Evolutionary conservation across 2,329 filamentous ascomycete species (phyloP).

Genomic region (Acrocalymma vagum): DNA sequence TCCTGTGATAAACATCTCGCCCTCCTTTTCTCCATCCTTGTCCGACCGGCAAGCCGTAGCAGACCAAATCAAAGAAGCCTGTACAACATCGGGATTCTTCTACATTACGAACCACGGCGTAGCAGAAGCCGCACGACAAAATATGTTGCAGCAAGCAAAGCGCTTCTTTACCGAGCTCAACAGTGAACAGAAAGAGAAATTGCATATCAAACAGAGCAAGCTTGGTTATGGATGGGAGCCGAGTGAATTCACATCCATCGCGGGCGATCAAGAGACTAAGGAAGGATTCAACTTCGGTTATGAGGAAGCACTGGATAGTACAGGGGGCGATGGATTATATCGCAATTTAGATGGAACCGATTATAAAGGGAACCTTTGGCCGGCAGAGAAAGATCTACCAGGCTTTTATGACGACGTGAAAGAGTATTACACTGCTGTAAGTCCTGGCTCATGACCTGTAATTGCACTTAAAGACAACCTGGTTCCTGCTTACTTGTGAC

Average conservation of each 20-base stretch:
- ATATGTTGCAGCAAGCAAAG: conserved; percentile 47
- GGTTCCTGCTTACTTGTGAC: background rate
- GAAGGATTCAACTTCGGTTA: conserved; percentile 56
- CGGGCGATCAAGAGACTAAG: conserved; percentile 51
- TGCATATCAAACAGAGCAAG: conserved; percentile 50
- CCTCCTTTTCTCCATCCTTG: conserved; percentile 44
- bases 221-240: conserved; percentile 54
- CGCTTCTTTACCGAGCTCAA: conserved; percentile 46
- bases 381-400: conserved; percentile 47
- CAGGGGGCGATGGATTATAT: conserved; percentile 52
- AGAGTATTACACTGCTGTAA: conserved; percentile 48
- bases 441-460: conserved; percentile 4
- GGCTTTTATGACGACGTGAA: conserved; percentile 48
- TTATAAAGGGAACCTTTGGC: conserved; percentile 50
- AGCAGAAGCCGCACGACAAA: conserved; percentile 29
- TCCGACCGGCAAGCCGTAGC: conserved; percentile 47
- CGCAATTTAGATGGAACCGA: conserved; percentile 49
- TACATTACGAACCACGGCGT: conserved; percentile 51
- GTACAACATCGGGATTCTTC: conserved; percentile 52
- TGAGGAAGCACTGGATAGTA: conserved; percentile 48
- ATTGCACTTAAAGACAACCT: background rate
- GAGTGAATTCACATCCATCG: conserved; percentile 50
- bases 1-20: conserved; percentile 48
- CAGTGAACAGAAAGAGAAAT: conserved; percentile 43
- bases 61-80: conserved; percentile 47